A percentile compares a stretch with the other conserved stretches of the same genome.
phyloP scores from a whole-genome alignment of 441 rosid genomes.

The Brassica balearica region DNA sequence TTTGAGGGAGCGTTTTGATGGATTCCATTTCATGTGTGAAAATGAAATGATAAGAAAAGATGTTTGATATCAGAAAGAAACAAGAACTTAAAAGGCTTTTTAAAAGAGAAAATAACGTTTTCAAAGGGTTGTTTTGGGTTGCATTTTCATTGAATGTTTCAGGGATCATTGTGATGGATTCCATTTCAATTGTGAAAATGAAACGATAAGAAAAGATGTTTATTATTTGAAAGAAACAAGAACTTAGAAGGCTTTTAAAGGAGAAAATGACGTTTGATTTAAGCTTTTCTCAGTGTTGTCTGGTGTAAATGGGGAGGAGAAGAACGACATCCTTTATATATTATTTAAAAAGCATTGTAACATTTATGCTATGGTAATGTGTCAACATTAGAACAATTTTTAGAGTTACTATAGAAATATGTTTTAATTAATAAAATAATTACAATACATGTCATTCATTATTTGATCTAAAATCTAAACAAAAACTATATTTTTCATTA shows the following conservation, averaged over 20 bases:
- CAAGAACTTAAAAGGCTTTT: not conserved
- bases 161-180: not conserved
- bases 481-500: not conserved
- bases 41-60: not conserved
- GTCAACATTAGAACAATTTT: not conserved
- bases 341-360: not conserved
- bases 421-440: not conserved
- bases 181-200: not conserved
- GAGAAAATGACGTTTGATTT: not conserved
- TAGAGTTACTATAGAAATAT: not conserved
- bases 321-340: not conserved
- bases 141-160: not conserved
- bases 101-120: not conserved
- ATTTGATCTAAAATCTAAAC: not conserved
- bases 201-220: not conserved
- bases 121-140: not conserved
- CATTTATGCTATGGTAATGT: not conserved
- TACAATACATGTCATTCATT: not conserved
- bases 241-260: not conserved
- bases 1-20: slow-evolving; percentile 4
- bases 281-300: not conserved
- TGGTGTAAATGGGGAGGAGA: not conserved
- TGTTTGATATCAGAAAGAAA: not conserved
- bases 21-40: slow-evolving; percentile 4
- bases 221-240: slow-evolving; percentile 3